Evolutionary conservation across 1,139 yeast genomes (phyloP), one percentile per base, ranked within the genome.

Genomic region (Zygoascus sp.): DNA sequence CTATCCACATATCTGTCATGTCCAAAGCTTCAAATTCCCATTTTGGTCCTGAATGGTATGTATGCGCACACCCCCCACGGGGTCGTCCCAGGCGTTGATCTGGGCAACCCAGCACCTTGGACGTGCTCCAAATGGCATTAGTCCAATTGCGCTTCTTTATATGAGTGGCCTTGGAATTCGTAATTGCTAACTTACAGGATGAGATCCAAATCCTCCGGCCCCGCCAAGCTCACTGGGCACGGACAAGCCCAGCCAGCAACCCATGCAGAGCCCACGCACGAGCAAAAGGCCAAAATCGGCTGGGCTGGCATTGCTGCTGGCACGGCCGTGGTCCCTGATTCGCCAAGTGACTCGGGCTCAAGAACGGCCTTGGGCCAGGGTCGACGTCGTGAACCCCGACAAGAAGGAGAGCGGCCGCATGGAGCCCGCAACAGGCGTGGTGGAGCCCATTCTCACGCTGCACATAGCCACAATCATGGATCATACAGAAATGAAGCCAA

Each of bases 1-100:
- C 17, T n/a, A 30, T 13, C 3, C 15, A 13, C 17, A 13, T 13
- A 30, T 25, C 9, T 3, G 16, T 11, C 22, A 60, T 58, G 64
- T 58, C 63, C 9, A 56, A 59, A 44, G 58, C 65, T 7, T 50
- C 34, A 11, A 30, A 13, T 15, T 30, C 63, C 42, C 57, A 73
- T 13, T 66, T 68, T 49, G 73, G 72, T 46, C 71, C 73, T 28
- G 64, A 69, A 45, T 69, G 73, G 73, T 68, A 59, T 48, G 72
- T 62, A 19, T 34, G 19, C 7, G 25, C 19, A 30, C 8, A 25
- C 13, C 34, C 15, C 17, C 34, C 5, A 5, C 8, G 7, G n/a
- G n/a, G n/a, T n/a, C 17, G 13, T 7, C 16, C 34, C 34, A 5
- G 11, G 34, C 11, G 3, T 15, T 30, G 34, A 30, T 34, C 35